These are phyloP conservation scores for Phytophthora hibernalis DNA, from an alignment of 352 stramenopile genomes.

Conservation along the genomic window DNA sequence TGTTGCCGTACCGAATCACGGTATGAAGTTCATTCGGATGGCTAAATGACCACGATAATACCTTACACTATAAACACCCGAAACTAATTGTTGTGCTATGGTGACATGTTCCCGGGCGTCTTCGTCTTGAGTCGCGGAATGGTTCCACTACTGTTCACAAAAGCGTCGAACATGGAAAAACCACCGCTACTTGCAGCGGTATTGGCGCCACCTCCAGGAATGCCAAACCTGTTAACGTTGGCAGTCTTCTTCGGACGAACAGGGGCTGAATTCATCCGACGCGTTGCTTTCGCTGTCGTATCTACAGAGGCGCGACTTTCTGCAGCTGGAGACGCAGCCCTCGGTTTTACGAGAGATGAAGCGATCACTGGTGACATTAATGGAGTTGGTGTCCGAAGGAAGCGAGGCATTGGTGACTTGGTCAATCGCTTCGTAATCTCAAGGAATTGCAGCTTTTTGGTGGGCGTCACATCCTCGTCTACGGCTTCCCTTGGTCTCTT, in stretches of 20 bases:
- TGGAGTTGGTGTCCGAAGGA: slow-evolving; percentile 41
- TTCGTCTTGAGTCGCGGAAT: slow-evolving; percentile 66
- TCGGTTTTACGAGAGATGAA: slow-evolving; percentile 33
- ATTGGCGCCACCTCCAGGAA: slow-evolving; percentile 30
- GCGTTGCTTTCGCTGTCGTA: slow-evolving; percentile 31
- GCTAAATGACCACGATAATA: slow-evolving; percentile 26
- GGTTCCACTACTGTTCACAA: slow-evolving; percentile 60
- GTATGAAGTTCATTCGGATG: not conserved
- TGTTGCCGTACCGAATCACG: not conserved
- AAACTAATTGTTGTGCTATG: slow-evolving; percentile 20
- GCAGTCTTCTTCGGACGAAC: slow-evolving; percentile 52
- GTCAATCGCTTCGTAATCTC: slow-evolving; percentile 49
- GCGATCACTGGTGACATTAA: slow-evolving; percentile 39
- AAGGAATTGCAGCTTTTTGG: slow-evolving; percentile 51
- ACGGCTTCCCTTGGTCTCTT: slow-evolving; percentile 33
- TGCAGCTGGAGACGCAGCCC: slow-evolving; percentile 31
- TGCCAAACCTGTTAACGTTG: slow-evolving; percentile 46
- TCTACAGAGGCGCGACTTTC: slow-evolving; percentile 15
- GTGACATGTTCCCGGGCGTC: slow-evolving; percentile 26
- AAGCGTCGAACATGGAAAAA: slow-evolving; percentile 77
- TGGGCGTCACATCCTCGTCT: slow-evolving; percentile 33
- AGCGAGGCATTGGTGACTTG: slow-evolving; percentile 52
- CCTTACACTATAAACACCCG: slow-evolving; percentile 37
- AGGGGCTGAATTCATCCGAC: slow-evolving; percentile 49
- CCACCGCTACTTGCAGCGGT: slow-evolving; percentile 19